Conservation (phyloP, 2,329 filamentous ascomycete species). For the Microsporum ferrugineum region DNA sequence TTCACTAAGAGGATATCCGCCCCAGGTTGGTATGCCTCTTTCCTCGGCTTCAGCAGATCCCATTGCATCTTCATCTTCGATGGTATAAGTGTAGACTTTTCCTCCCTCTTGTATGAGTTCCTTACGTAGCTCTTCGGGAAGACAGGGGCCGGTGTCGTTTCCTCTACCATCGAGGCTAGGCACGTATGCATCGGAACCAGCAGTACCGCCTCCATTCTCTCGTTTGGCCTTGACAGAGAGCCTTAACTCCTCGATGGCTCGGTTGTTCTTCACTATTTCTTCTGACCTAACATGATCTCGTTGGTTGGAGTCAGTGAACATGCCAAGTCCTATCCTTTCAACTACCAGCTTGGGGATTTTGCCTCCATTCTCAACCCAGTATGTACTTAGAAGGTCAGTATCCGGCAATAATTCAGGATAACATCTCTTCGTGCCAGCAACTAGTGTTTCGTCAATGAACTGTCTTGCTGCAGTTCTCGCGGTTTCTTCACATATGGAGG, state of each 20-base stretch:
- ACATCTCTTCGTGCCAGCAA: slow-evolving; percentile 6
- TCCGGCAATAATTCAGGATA: slow-evolving; percentile 10
- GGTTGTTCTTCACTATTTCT: not conserved
- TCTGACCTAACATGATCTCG: not conserved
- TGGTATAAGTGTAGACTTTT: not conserved
- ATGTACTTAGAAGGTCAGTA: slow-evolving; percentile 6
- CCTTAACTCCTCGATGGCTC: slow-evolving; percentile 10
- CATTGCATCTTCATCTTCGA: not conserved
- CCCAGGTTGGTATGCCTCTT: not conserved
- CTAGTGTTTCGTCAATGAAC: slow-evolving; percentile 11
- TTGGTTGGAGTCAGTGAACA: slow-evolving; percentile 2
- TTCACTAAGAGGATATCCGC: not conserved
- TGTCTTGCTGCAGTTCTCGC: slow-evolving; percentile 14
- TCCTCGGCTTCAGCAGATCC: not conserved
- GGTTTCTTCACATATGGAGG: slow-evolving; percentile 15
- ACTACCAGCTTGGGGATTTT: slow-evolving; percentile 9
- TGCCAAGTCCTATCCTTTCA: slow-evolving; percentile 10
- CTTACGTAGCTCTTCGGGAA: not conserved
- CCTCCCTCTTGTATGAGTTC: not conserved
- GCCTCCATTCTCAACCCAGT: slow-evolving; percentile 7
- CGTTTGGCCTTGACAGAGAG: not conserved
- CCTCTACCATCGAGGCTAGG: not conserved
- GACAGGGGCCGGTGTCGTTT: not conserved
- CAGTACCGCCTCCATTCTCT: not conserved
- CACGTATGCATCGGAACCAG: not conserved